Conservation (phyloP, 1,284 basidiomycete genomes). For the Heliocybe sulcata region DNA sequence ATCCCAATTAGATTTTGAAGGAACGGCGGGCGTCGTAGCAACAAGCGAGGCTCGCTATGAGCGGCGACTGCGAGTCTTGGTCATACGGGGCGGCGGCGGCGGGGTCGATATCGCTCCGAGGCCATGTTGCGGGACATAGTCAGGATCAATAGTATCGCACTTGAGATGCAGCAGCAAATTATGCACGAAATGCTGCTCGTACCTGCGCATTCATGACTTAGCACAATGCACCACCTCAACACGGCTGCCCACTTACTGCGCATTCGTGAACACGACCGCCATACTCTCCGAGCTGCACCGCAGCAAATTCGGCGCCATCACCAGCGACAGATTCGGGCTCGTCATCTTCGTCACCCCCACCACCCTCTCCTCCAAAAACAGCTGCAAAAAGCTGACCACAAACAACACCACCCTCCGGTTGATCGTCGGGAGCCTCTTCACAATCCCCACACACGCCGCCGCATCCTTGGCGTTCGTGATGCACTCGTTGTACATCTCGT, state of each 20-base stretch:
- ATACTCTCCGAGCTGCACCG: slow-evolving; percentile 79
- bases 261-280: slow-evolving; percentile 82
- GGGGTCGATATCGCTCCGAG: slow-evolving; percentile 50
- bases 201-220: slow-evolving; percentile 34
- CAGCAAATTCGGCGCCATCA: slow-evolving; percentile 86
- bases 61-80: slow-evolving; percentile 42
- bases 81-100: slow-evolving; percentile 27
- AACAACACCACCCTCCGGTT: slow-evolving; percentile 82
- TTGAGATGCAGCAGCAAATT: slow-evolving; percentile 76
- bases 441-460: slow-evolving; percentile 63
- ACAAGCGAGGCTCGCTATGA: neutral
- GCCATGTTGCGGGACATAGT: slow-evolving; percentile 73
- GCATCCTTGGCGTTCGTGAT: slow-evolving; percentile 63
- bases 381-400: slow-evolving; percentile 82
- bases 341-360: slow-evolving; percentile 82
- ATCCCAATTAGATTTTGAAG: neutral
- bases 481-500: slow-evolving; percentile 84
- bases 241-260: slow-evolving; percentile 50
- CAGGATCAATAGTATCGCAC: slow-evolving; percentile 64
- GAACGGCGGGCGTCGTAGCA: neutral
- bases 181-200: slow-evolving; percentile 83
- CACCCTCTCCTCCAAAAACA: slow-evolving; percentile 75
- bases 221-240: slow-evolving; percentile 6
- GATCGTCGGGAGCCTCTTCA: slow-evolving; percentile 73
- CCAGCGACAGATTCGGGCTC: slow-evolving; percentile 66